Conservation (phyloP, 345 rosid species). For the Nasturtium officinale region DNA sequence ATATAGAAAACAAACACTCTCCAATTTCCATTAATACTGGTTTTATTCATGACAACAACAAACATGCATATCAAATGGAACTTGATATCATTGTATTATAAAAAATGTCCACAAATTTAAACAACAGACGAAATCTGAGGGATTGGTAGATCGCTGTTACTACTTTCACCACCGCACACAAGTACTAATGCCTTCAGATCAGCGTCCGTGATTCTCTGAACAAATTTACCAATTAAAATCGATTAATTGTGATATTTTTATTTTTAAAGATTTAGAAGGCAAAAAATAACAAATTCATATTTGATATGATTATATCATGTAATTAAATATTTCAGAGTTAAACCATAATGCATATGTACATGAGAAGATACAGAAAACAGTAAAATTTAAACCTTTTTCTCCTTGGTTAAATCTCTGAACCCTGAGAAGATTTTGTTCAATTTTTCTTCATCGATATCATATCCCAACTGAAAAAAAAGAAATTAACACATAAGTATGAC, state of each 20-base stretch:
- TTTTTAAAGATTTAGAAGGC: not conserved
- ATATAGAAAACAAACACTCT: not conserved
- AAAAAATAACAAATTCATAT: not conserved
- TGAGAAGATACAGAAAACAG: not conserved
- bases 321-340: not conserved
- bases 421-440: conserved; percentile 67
- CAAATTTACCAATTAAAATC: not conserved
- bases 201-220: conserved; percentile 38
- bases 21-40: too few relatives aligned
- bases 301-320: not conserved
- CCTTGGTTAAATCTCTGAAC: conserved; percentile 82
- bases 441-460: conserved; percentile 67
- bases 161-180: conserved; percentile 11
- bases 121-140: conserved; percentile 22
- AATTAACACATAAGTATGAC: conserved; percentile 10
- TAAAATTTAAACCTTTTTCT: conserved; percentile 58
- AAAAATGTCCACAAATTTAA: conserved; percentile 5
- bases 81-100: conserved; percentile 9
- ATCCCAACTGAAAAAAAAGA: conserved; percentile 66
- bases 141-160: not conserved
- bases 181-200: conserved; percentile 30
- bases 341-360: not conserved
- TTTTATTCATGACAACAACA: not conserved
- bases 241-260: not conserved
- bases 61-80: not conserved